Evolutionary conservation across 176 grass and related monocot genomes (phyloP).

Genomic region (Musa itinerans): DNA sequence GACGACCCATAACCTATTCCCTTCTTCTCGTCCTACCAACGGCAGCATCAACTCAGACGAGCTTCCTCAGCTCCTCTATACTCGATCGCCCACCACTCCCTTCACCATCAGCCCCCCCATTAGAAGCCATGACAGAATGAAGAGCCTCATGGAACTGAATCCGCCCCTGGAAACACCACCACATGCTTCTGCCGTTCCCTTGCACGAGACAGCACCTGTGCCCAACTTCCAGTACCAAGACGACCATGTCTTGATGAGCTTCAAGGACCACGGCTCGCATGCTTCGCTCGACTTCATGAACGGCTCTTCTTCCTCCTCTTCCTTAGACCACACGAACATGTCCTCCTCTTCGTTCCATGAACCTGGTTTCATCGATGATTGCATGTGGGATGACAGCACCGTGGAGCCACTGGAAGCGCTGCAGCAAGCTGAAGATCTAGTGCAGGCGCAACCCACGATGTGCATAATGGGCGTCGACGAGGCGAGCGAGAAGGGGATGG

Average conservation of each 20-base stretch:
- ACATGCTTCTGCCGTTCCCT: slow-evolving; percentile 14
- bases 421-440: slow-evolving; percentile 16
- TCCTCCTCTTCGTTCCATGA: slow-evolving; percentile 52
- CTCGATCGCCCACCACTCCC: slow-evolving; percentile 22
- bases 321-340: slow-evolving; percentile 30
- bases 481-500: slow-evolving; percentile 37
- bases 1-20: slow-evolving; percentile 90
- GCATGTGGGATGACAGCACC: slow-evolving; percentile 35
- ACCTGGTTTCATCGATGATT: slow-evolving; percentile 44
- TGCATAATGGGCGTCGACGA: slow-evolving; percentile 5
- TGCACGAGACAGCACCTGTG: slow-evolving; percentile 25
- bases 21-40: slow-evolving; percentile 33
- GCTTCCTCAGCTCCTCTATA: neutral
- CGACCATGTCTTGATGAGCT: slow-evolving; percentile 63
- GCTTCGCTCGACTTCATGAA: slow-evolving; percentile 66
- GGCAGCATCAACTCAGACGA: slow-evolving; percentile 20
- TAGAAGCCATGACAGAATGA: slow-evolving; percentile 37
- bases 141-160: slow-evolving; percentile 5
- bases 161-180: slow-evolving; percentile 28
- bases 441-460: slow-evolving; percentile 1
- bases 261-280: slow-evolving; percentile 42
- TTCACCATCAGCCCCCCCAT: slow-evolving; percentile 88
- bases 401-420: slow-evolving; percentile 19
- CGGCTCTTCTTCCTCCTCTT: slow-evolving; percentile 35
- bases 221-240: slow-evolving; percentile 42